A percentile compares a stretch with the other conserved stretches of the same genome.
Conservation (phyloP, 202 grass and related monocot species). For the Eragrostis tef region DNA sequence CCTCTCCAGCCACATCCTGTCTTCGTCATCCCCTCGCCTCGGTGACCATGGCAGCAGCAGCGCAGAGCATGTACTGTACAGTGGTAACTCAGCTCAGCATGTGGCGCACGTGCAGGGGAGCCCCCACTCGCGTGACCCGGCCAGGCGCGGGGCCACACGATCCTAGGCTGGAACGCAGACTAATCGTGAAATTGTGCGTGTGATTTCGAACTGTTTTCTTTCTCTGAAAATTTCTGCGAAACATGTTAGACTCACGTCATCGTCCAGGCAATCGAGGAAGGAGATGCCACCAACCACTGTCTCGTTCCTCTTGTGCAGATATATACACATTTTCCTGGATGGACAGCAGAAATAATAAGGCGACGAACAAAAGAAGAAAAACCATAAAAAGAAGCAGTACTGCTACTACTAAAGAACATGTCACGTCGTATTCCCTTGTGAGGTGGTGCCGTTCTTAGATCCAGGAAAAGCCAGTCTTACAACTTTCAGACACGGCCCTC, state of each 20-base stretch:
- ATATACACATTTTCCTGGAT: neutral
- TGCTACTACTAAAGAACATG: conserved; percentile 29
- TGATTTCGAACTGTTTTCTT: neutral
- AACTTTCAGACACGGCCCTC: conserved; percentile 24
- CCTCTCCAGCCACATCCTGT: conserved; percentile 31
- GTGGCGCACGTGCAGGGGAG: neutral
- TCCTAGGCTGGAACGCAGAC: neutral
- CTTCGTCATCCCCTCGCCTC: neutral
- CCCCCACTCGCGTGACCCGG: neutral
- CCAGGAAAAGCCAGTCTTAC: conserved; percentile 42
- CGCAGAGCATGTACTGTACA: neutral
- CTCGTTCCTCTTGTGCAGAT: conserved; percentile 18
- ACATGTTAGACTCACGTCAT: too few species aligned
- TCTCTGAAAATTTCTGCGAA: neutral
- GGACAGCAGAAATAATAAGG: neutral
- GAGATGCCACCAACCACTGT: neutral
- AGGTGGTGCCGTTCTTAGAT: conserved; percentile 47
- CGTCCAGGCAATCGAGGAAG: conserved; percentile 4
- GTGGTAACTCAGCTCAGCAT: neutral
- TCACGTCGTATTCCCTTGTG: conserved; percentile 48
- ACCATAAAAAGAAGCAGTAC: neutral
- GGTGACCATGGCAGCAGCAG: neutral
- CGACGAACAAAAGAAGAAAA: neutral
- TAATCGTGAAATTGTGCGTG: neutral
- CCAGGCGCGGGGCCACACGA: neutral